Evolutionary conservation across 2,329 filamentous ascomycete species (phyloP), one percentile per base, ranked within the genome.

Genomic region (Colletotrichum sublineola): DNA sequence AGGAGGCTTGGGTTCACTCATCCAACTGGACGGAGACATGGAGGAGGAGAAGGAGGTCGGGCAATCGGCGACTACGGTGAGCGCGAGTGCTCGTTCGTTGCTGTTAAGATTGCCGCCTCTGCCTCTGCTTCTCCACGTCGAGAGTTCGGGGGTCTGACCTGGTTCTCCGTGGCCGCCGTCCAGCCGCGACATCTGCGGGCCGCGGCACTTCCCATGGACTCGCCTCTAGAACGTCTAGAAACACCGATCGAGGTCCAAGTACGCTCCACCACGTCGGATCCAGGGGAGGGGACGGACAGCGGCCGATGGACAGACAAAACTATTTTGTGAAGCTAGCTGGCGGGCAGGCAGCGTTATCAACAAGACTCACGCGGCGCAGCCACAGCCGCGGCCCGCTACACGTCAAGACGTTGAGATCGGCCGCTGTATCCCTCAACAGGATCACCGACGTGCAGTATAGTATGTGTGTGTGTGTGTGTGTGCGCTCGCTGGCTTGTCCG

Each of bases 381-480:
- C 53, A 53, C 50, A 53, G 5, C 50, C 50, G 55, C 55, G 8
- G 20, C 33, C 20, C 20, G 18, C 55, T 2, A 38, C 33, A 57
- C 8, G 33, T 11, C 50, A 62, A 42, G 18, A 40, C 12, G 4
- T 0, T 12, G 31, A 61, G 18, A 29, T 11, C 24, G 42, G 38
- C 40, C 40, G 24, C 24, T 15, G 42, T 24, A 31, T 60, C 60
- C 20, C 42, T 42, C 46, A 36, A 62, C 58, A 33, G n/a, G 11
- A 67, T 57, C 56, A 68, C 68, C 48, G 24, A 71, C 29, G 38
- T 58, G 52, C 56, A 38, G 63, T 46, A 36, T n/a, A 5, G 38
- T 42, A 8, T 2, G 36, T 12, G n/a, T 15, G 38, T 31, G 5
- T 12, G 38, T 46, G 20, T 46, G 44, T 46, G 18, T 14, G 18